A percentile compares a stretch with the other conserved stretches of the same genome.
These are phyloP conservation scores for Astrothelium subdiscretum DNA, from an alignment of 495 filamentous ascomycete species.

Conservation along the genomic window DNA sequence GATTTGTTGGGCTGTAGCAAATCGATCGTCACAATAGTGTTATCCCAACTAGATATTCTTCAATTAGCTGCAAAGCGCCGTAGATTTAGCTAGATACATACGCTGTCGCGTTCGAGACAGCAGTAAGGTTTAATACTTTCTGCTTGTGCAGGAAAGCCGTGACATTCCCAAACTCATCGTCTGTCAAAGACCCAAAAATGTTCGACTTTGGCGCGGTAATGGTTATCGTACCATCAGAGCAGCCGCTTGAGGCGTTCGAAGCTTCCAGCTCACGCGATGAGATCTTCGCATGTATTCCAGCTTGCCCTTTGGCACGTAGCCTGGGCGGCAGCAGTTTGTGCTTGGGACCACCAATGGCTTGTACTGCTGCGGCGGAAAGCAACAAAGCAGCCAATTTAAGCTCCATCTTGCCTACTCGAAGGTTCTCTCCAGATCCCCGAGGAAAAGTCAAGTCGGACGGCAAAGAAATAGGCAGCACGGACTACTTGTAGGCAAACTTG, in stretches of 20 bases:
- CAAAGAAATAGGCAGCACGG: background rate
- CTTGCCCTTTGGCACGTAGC: background rate
- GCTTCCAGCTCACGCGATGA: background rate
- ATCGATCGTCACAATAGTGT: constrained; percentile 30
- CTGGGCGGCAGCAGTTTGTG: background rate
- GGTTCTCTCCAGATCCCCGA: background rate
- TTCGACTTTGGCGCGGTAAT: constrained; percentile 12
- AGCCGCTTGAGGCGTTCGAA: background rate
- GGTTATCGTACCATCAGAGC: background rate
- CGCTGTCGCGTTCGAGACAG: constrained; percentile 8
- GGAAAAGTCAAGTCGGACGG: background rate
- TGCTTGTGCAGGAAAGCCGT: constrained; percentile 13
- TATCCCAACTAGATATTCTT: constrained; percentile 6
- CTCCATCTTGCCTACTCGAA: background rate
- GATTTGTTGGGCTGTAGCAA: constrained; percentile 43
- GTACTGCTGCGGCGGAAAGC: background rate
- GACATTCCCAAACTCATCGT: constrained; percentile 10
- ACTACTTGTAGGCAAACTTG: background rate
- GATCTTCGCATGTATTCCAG: background rate
- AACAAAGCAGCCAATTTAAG: background rate
- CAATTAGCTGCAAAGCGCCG: background rate
- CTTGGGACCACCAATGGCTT: background rate
- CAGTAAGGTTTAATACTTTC: constrained; percentile 12
- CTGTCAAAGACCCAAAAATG: constrained; percentile 13
- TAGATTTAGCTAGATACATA: background rate